Evolutionary conservation across 495 filamentous ascomycete genomes (phyloP).

Genomic region (Penicillium samsonianum): DNA sequence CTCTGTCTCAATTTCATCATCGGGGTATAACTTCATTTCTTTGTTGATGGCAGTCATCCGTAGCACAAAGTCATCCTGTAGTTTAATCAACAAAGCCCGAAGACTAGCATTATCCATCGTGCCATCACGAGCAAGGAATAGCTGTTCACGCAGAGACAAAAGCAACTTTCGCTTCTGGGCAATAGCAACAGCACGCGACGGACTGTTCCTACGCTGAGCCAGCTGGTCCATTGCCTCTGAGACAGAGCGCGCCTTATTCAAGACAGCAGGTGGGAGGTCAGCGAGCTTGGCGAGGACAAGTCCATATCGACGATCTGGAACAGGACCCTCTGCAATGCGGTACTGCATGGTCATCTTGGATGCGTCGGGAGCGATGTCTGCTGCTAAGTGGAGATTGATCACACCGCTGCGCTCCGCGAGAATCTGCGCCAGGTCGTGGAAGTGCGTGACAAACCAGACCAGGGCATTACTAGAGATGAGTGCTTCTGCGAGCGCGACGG

Average conservation of each 20-base stretch:
- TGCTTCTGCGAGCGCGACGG: constrained; percentile 84
- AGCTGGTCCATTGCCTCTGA: constrained; percentile 58
- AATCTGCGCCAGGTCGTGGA: constrained; percentile 76
- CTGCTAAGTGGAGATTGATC: constrained; percentile 76
- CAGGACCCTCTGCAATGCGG: constrained; percentile 68
- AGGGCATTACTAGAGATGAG: constrained; percentile 73
- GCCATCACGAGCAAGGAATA: constrained; percentile 69
- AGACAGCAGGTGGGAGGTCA: constrained; percentile 65
- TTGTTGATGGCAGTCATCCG: constrained; percentile 66
- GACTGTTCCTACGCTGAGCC: constrained; percentile 55
- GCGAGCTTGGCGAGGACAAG: constrained; percentile 75
- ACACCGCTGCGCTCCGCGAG: constrained; percentile 73
- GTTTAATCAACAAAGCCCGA: constrained; percentile 61
- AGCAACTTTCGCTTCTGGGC: constrained; percentile 69
- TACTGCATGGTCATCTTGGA: constrained; percentile 83
- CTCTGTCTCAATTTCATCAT: constrained; percentile 13
- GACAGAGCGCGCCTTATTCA: constrained; percentile 67
- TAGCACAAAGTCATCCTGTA: constrained; percentile 76
- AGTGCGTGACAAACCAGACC: constrained; percentile 94
- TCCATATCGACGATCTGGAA: constrained; percentile 73
- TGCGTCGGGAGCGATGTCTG: constrained; percentile 55
- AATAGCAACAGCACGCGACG: constrained; percentile 55
- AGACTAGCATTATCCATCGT: constrained; percentile 67
- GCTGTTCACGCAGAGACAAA: constrained; percentile 69
- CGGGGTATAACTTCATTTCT: constrained; percentile 23